Conservation (phyloP, 169 alveolate species). For the Plasmodium gaboni region DNA sequence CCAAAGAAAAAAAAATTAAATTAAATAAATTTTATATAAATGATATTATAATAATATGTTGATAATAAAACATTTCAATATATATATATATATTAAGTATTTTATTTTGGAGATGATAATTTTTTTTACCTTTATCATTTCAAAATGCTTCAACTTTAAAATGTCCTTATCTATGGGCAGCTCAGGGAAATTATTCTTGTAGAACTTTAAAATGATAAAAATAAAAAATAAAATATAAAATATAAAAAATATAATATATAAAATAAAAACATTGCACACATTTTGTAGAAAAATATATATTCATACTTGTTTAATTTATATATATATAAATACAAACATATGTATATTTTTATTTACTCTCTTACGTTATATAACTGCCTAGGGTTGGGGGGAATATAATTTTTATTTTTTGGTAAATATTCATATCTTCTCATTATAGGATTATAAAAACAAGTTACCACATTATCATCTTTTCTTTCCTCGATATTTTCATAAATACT, state of each 20-base stretch:
- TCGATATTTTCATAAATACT: constrained; percentile 28
- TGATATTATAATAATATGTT: too few species aligned
- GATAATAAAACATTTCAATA: too few species aligned
- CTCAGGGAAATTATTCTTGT: constrained; percentile 44
- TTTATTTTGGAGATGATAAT: background rate
- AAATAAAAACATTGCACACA: background rate
- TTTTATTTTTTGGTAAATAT: constrained; percentile 2
- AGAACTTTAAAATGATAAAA: constrained; percentile 16
- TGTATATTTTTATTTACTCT: background rate
- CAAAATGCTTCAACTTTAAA: constrained; percentile 33
- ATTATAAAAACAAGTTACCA: constrained; percentile 51
- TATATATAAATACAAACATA: background rate
- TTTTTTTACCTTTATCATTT: constrained; percentile 38
- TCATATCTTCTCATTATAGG: constrained; percentile 59
- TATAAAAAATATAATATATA: background rate
- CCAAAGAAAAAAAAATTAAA: background rate
- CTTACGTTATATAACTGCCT: constrained; percentile 34
- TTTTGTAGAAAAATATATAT: background rate
- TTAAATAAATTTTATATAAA: too few species aligned
- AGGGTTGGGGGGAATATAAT: constrained; percentile 36
- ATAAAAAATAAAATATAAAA: background rate
- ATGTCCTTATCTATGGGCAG: constrained; percentile 33
- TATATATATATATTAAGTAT: background rate
- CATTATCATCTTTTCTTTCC: background rate
- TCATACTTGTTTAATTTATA: constrained; percentile 2